These are phyloP conservation scores for Diaporthe citriasiana DNA, from an alignment of 2,329 filamentous ascomycete genomes.

Conservation along the genomic window DNA sequence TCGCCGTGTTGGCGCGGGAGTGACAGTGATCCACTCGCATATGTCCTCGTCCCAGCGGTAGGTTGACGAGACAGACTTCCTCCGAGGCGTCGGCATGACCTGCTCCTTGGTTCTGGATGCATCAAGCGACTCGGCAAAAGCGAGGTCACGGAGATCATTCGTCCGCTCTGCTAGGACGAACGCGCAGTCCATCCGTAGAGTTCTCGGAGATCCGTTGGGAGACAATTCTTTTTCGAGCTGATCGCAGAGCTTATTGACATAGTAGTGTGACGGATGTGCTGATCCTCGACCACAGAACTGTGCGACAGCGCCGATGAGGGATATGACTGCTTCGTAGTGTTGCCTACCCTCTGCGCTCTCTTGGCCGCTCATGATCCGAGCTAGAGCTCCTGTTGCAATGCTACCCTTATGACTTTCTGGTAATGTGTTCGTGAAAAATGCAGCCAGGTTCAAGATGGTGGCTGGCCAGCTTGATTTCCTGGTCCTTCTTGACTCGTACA, in stretches of 20 bases:
- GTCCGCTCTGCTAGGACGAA: conserved; percentile 67
- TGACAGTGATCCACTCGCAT: conserved; percentile 53
- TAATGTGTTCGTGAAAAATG: conserved; percentile 34
- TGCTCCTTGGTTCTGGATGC: conserved; percentile 1
- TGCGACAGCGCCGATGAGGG: conserved; percentile 61
- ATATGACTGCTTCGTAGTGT: conserved; percentile 53
- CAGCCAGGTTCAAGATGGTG: conserved; percentile 38
- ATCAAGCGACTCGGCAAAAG: conserved; percentile 64
- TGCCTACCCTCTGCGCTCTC: conserved; percentile 40
- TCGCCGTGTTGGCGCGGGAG: conserved; percentile 25
- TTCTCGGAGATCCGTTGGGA: conserved; percentile 51
- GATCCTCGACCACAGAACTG: conserved; percentile 61
- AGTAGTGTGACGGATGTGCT: conserved; percentile 52
- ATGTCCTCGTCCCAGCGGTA: conserved; percentile 56
- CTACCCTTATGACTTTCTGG: background rate
- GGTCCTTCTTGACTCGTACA: conserved; percentile 36
- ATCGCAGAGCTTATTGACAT: conserved; percentile 58
- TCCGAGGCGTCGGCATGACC: conserved; percentile 8
- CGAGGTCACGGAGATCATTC: conserved; percentile 66
- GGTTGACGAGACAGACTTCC: conserved; percentile 34
- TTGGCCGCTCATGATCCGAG: conserved; percentile 2
- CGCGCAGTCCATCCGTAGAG: conserved; percentile 61
- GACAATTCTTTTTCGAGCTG: conserved; percentile 55
- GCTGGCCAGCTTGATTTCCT: conserved; percentile 38
- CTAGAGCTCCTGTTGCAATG: conserved; percentile 18